Evolutionary conservation across 2,329 filamentous ascomycete species (phyloP), one percentile per base, ranked within the genome.

Genomic region (Cryphonectria carpinicola): DNA sequence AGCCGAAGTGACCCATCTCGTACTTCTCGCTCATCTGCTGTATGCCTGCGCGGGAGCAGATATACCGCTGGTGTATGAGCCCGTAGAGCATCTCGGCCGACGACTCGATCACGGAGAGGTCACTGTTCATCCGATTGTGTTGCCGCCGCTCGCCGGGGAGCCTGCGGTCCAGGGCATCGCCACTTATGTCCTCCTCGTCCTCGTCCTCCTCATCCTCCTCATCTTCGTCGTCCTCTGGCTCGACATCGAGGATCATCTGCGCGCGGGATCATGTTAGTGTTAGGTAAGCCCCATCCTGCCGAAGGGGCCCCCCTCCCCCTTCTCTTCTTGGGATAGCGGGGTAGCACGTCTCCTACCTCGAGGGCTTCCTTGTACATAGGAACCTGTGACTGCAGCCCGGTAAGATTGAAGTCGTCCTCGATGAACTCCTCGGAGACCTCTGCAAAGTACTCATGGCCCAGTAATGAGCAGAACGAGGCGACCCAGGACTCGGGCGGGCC

Each of bases 1-100:
- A 91, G 67, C 96, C 96, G 79, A 99, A 99, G 83, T 99, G 95
- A 73, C 95, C 93, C 65, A 97, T 87, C 81, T 98, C 95, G 84
- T 98, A 99, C 82, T 99, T 99, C 82, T 99, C 96, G 73, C 95
- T 94, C 96, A 99, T 99, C 80, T 98, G 95, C 82, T 98, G 95
- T 77, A 99, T 98, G 67, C 96, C 96, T 2, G 93, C 94, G 71
- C 96, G 89, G 35, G 95, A 98, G 78, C 95, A 98, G 83, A 99
- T 98, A 82, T 98, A 99, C 70, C 96, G 92, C 81, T 98, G 96
- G 83, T 99, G 96, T 81, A 99, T 99, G 71, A 99, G 88, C 56
- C 96, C 96, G 83, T 99, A 99, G 35, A 99, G 90, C 84, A 98
- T 91, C 84, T 99, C 96, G n/a, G 96, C 95, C 0, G 94, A 97